Percentiles rank a stretch among this genome's conserved stretches.
Conservation (phyloP, 768 basidiomycete species). For the Leccinum fibrillosum region DNA sequence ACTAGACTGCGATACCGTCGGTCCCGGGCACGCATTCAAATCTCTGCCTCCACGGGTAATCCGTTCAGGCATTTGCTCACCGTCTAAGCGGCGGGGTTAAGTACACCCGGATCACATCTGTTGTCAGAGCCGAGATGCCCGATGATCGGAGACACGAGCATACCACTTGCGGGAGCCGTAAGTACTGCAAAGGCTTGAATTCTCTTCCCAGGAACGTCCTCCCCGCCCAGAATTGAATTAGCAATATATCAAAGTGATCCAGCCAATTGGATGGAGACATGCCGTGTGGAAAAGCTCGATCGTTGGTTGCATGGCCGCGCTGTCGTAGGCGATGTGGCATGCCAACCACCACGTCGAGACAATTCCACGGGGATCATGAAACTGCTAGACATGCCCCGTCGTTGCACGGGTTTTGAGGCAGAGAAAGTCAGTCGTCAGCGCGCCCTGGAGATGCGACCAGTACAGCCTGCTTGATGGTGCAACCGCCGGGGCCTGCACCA, state of each 20-base stretch:
- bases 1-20: slow-evolving; percentile 81
- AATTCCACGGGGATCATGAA: neutral
- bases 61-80: slow-evolving; percentile 76
- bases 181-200: slow-evolving; percentile 37
- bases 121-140: neutral
- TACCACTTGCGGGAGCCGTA: slow-evolving; percentile 48
- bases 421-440: slow-evolving; percentile 38
- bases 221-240: slow-evolving; percentile 88
- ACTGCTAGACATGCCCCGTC: slow-evolving; percentile 63
- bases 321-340: slow-evolving; percentile 75
- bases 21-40: slow-evolving; percentile 77
- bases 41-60: slow-evolving; percentile 89
- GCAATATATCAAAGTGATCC: neutral
- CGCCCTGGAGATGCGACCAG: neutral
- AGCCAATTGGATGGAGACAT: slow-evolving; percentile 41
- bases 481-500: slow-evolving; percentile 85
- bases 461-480: slow-evolving; percentile 66
- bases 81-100: slow-evolving; percentile 47
- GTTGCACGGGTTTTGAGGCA: slow-evolving; percentile 91
- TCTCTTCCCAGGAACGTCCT: slow-evolving; percentile 72
- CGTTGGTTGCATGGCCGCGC: slow-evolving; percentile 74
- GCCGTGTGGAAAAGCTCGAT: slow-evolving; percentile 55
- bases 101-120: slow-evolving; percentile 64
- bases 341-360: slow-evolving; percentile 37
- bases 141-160: neutral